These are phyloP conservation scores for Metarhizium guizhouense DNA, from an alignment of 2,329 filamentous ascomycete genomes.

Conservation along the genomic window DNA sequence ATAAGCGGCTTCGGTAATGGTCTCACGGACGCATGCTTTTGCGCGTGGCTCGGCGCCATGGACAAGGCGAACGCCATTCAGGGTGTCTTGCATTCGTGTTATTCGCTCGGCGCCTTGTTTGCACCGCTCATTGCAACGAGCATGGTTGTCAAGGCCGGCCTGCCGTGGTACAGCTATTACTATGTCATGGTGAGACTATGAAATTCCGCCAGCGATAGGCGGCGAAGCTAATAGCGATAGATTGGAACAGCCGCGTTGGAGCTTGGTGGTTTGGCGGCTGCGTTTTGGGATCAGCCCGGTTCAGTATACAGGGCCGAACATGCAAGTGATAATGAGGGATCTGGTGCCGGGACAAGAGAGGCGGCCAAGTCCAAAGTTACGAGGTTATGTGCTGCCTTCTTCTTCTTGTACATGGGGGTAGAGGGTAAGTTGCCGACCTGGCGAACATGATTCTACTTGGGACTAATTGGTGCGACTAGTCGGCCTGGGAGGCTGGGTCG, in stretches of 20 bases:
- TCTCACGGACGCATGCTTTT: slow-evolving; percentile 43
- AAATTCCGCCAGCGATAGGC: slow-evolving; percentile 5
- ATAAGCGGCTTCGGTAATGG: slow-evolving; percentile 61
- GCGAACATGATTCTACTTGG: neutral
- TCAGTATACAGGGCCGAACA: slow-evolving; percentile 39
- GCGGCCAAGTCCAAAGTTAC: slow-evolving; percentile 43
- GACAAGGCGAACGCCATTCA: slow-evolving; percentile 58
- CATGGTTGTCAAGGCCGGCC: slow-evolving; percentile 49
- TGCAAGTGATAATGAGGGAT: slow-evolving; percentile 13
- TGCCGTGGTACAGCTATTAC: slow-evolving; percentile 62
- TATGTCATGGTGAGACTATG: slow-evolving; percentile 53
- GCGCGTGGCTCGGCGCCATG: slow-evolving; percentile 52
- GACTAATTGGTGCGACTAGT: slow-evolving; percentile 22
- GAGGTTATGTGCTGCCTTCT: slow-evolving; percentile 59
- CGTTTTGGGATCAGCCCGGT: slow-evolving; percentile 54
- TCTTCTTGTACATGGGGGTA: slow-evolving; percentile 64
- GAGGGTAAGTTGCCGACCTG: slow-evolving; percentile 39
- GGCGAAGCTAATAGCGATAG: slow-evolving; percentile 10
- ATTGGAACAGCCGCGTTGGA: slow-evolving; percentile 45
- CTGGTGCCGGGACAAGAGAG: slow-evolving; percentile 24
- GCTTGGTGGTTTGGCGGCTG: slow-evolving; percentile 35
- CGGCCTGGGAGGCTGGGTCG: slow-evolving; percentile 69
- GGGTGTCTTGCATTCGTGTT: slow-evolving; percentile 56
- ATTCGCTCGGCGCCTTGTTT: slow-evolving; percentile 56
- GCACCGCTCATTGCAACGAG: slow-evolving; percentile 57